Evolutionary conservation across 2,329 filamentous ascomycete species (phyloP), one percentile per base, ranked within the genome.

Genomic region (Didymellaceae sp.): DNA sequence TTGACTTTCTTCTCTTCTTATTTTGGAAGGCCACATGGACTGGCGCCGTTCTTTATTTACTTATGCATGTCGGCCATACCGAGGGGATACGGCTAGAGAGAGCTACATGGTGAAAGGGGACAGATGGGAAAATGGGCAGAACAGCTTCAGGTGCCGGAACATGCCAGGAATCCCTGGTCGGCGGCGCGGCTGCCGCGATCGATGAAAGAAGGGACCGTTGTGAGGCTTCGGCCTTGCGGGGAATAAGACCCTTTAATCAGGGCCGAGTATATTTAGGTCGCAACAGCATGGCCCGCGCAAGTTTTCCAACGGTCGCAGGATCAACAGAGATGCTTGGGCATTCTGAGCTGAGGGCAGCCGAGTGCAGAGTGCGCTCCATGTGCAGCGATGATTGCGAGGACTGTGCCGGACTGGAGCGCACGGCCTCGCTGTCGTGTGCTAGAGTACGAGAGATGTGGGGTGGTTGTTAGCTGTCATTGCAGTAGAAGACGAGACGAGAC

Each of bases 211-310:
- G 34, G 47, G 40, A 33, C 47, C 47, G 47, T 45, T 51, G 10
- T 41, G 48, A 42, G 48, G 41, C 47, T 45, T 26, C 28, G 30
- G 38, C 24, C n/a, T 45, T 46, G 43, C 43, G 45, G 45, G 45
- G 31, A n/a, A 32, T 31, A 42, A 20, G 38, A 42, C 48, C 48
- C 38, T 52, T 52, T 32, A 42, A 38, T 46, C 14, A 42, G 48
- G 48, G 2, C 35, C 48, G 48, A 37, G 48, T 32, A 52, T 37
- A 24, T 26, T 42, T 46, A 46, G n/a, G 42, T 22, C 42, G 37
- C 32, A 46, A 25, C 14, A 37, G 25, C 42, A 38, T 30, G 17
- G 14, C 24, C 22, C 17, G 21, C 16, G 26, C 11, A 38, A 26
- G 33, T 35, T 35, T 45, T 13, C 24, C 6, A 34, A 32, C 28